These are phyloP conservation scores for Aspergillus felis DNA, from an alignment of 2,329 filamentous ascomycete species.

Conservation along the genomic window DNA sequence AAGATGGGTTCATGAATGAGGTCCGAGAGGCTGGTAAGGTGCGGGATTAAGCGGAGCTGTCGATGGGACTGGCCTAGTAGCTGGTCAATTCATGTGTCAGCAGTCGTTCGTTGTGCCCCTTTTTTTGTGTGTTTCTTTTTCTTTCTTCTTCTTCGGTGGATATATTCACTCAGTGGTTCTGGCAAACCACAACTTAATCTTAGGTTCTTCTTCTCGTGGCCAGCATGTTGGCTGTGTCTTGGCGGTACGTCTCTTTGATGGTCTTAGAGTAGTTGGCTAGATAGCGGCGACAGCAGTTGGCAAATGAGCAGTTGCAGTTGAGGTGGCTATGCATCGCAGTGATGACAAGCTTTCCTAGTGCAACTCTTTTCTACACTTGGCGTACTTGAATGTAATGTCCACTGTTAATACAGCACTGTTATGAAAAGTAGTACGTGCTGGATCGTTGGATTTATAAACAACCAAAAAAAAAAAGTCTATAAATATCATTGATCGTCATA, in stretches of 20 bases:
- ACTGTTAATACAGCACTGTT: too few species aligned
- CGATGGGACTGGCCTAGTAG: background rate
- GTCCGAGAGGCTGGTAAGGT: conserved; percentile 43
- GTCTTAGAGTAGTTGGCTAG: background rate
- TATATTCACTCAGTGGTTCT: conserved; percentile 10
- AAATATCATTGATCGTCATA: background rate
- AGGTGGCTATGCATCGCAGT: background rate
- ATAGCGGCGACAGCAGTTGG: background rate
- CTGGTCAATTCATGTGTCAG: background rate
- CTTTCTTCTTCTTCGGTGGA: background rate
- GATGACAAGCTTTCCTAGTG: too few species aligned
- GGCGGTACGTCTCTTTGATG: background rate
- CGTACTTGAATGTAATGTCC: background rate
- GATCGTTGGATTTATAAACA: too few species aligned
- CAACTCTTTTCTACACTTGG: background rate
- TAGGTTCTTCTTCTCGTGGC: conserved; percentile 1
- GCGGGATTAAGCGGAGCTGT: conserved; percentile 11
- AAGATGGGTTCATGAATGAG: conserved; percentile 41
- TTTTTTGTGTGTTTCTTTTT: conserved; percentile 1
- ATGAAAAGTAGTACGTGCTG: too few species aligned
- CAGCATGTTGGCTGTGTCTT: background rate
- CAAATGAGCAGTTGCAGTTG: background rate
- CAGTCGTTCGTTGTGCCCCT: background rate
- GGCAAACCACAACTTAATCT: conserved; percentile 1
- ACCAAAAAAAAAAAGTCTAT: background rate